These are phyloP conservation scores for Eucalyptus erythrocorys DNA, from an alignment of 345 rosid genomes.

Conservation along the genomic window DNA sequence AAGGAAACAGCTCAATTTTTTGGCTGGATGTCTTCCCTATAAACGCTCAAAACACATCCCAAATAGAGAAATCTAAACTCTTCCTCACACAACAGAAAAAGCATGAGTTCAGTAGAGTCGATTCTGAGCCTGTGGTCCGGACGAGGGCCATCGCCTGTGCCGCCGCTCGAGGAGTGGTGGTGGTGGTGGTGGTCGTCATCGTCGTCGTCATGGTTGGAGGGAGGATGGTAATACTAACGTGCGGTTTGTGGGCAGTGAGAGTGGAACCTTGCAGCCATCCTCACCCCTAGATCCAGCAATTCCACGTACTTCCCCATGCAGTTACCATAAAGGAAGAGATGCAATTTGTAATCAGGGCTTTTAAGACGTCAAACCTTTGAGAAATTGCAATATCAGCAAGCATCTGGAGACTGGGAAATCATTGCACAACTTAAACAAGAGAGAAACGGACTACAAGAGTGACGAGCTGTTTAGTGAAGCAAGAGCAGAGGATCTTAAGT, in stretches of 20 bases:
- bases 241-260: constrained; percentile 61
- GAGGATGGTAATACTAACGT: constrained; percentile 45
- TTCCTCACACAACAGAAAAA: not conserved
- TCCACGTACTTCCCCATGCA: constrained; percentile 35
- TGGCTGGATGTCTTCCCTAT: not conserved
- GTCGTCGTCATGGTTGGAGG: constrained; percentile 8
- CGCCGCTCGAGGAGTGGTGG: not conserved
- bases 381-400: too few species aligned
- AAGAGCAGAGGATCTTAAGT: too few species aligned
- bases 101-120: not conserved
- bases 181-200: not conserved
- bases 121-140: not conserved
- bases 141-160: not conserved
- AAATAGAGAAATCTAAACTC: not conserved
- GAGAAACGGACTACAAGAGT: too few species aligned
- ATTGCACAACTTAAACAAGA: too few species aligned
- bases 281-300: constrained; percentile 26
- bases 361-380: too few species aligned
- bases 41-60: not conserved
- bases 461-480: too few species aligned
- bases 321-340: too few species aligned
- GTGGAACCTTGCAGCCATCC: constrained; percentile 41
- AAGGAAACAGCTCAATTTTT: not conserved
- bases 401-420: too few species aligned
- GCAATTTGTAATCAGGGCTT: too few species aligned